phyloP scores from a whole-genome alignment of 2,329 filamentous ascomycete species.

The Fusarium sp. region DNA sequence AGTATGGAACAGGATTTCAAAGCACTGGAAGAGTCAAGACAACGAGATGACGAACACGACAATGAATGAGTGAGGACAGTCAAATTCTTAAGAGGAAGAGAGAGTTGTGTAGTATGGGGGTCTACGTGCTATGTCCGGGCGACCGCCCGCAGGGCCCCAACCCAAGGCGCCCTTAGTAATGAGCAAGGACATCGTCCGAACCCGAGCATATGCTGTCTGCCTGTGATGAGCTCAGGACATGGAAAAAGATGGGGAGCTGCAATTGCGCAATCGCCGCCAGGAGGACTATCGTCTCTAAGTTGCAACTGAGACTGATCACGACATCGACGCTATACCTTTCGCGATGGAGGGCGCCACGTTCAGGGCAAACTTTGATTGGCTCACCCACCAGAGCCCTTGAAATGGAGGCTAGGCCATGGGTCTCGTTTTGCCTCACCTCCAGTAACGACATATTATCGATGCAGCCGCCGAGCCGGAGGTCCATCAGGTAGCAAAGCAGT shows the following conservation, averaged over 20 bases:
- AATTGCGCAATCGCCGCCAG: constrained; percentile 56
- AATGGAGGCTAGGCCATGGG: constrained; percentile 43
- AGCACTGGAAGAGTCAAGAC: constrained; percentile 37
- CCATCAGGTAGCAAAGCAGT: constrained; percentile 36
- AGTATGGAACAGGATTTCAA: constrained; percentile 33
- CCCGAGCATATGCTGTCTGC: constrained; percentile 37
- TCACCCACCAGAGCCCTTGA: constrained; percentile 33
- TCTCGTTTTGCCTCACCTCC: constrained; percentile 44
- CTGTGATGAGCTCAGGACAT: constrained; percentile 41
- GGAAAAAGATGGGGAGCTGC: constrained; percentile 46
- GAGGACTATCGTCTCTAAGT: constrained; percentile 47
- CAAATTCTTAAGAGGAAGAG: constrained; percentile 44
- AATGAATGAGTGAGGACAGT: constrained; percentile 37
- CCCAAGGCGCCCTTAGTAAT: constrained; percentile 47
- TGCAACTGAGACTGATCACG: constrained; percentile 60
- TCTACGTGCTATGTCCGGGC: constrained; percentile 47
- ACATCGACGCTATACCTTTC: constrained; percentile 66
- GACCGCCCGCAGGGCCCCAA: constrained; percentile 45
- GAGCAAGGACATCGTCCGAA: constrained; percentile 38
- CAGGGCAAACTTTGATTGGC: constrained; percentile 53
- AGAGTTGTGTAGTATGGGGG: constrained; percentile 40
- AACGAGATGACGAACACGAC: constrained; percentile 39
- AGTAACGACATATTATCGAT: constrained; percentile 37
- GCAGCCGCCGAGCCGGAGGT: constrained; percentile 47
- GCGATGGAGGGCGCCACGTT: constrained; percentile 52